Conservation (phyloP, 768 basidiomycete species). For the Lentinula sp. region DNA sequence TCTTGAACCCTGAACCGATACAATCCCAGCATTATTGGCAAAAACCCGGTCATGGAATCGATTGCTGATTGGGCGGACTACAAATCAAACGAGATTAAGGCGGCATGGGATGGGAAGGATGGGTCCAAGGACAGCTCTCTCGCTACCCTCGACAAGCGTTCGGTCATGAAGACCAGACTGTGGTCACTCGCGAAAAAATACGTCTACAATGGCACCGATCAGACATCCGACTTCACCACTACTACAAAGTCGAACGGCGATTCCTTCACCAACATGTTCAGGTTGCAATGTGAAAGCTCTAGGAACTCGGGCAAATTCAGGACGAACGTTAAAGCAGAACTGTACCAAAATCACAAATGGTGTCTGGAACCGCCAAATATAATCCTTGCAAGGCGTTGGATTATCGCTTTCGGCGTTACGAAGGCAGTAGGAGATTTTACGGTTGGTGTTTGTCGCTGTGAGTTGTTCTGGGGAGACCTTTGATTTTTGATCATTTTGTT, state of each 20-base stretch:
- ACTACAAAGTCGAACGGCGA: neutral
- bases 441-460: neutral
- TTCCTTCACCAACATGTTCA: neutral
- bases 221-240: neutral
- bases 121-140: constrained; percentile 3
- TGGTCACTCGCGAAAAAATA: neutral
- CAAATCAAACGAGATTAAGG: neutral
- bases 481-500: too few species aligned
- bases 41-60: neutral
- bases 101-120: constrained; percentile 4
- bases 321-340: neutral
- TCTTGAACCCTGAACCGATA: neutral
- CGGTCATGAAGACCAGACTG: neutral
- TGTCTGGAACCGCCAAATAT: neutral
- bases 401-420: neutral
- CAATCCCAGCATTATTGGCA: neutral
- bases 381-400: neutral
- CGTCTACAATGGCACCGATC: neutral
- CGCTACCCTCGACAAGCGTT: neutral
- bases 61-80: neutral
- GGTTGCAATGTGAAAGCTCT: neutral
- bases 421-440: neutral
- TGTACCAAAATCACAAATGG: neutral
- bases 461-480: too few species aligned
- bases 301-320: neutral